A percentile compares a stretch with the other conserved stretches of the same genome.
Conservation (phyloP, 2,329 filamentous ascomycete species). For the Stemphylium beticola region DNA sequence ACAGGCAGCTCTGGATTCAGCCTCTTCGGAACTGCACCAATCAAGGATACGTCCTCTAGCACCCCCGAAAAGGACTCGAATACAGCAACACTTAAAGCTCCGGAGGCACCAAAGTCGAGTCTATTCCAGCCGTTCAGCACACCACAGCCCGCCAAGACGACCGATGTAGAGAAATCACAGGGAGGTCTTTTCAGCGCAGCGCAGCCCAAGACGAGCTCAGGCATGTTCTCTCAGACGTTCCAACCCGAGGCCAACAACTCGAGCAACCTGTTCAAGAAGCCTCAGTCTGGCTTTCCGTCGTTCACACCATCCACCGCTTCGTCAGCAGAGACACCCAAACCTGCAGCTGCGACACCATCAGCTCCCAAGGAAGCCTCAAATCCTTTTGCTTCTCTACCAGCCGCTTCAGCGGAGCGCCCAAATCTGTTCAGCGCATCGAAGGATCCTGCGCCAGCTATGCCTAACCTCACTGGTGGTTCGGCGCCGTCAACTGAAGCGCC, state of each 20-base stretch:
- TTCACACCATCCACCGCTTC: conserved; percentile 12
- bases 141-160: conserved; percentile 28
- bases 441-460: conserved; percentile 18
- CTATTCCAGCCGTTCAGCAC: conserved; percentile 33
- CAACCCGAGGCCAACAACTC: conserved; percentile 19
- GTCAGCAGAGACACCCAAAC: conserved; percentile 14
- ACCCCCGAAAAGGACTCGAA: conserved; percentile 6
- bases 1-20: conserved; percentile 15
- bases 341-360: conserved; percentile 7
- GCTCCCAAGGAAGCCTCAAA: conserved; percentile 19
- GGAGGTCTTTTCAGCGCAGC: conserved; percentile 25
- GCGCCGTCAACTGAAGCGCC: conserved; percentile 1
- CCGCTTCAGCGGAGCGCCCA: conserved; percentile 19
- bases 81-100: conserved; percentile 16
- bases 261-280: conserved; percentile 18
- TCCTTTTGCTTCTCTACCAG: conserved; percentile 21
- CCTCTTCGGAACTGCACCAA: conserved; percentile 23
- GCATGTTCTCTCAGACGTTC: conserved; percentile 27
- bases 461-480: conserved; percentile 15
- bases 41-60: conserved; percentile 15
- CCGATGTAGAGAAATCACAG: conserved; percentile 20
- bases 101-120: conserved; percentile 21
- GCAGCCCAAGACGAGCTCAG: conserved; percentile 29
- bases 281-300: conserved; percentile 13
- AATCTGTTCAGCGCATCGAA: conserved; percentile 24